These are phyloP conservation scores for Amaranthus tricolor DNA, from an alignment of 179 eudicot species.

Conservation along the genomic window DNA sequence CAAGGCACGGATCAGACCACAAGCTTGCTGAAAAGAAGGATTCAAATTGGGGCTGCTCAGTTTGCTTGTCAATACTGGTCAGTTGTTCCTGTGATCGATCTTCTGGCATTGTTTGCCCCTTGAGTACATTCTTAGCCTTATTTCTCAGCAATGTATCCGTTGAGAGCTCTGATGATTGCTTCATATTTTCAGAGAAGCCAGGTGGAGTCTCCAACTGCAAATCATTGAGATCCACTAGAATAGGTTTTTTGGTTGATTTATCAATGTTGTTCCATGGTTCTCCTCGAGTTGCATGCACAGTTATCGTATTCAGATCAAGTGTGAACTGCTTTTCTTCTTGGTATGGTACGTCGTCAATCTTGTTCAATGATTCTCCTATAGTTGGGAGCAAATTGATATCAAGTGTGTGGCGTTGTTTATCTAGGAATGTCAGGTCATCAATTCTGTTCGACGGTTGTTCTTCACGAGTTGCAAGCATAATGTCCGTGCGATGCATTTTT, in stretches of 20 bases:
- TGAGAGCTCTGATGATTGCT: conserved; percentile 27
- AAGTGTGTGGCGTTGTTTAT: neutral
- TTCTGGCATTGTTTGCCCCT: conserved; percentile 24
- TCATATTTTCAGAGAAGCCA: conserved; percentile 16
- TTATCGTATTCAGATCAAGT: neutral
- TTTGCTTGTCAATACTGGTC: neutral
- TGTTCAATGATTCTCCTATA: neutral
- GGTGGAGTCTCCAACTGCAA: conserved; percentile 26
- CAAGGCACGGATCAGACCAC: conserved; percentile 85
- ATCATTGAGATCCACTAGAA: conserved; percentile 18
- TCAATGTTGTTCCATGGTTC: too few species aligned
- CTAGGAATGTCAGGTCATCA: neutral
- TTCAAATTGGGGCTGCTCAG: conserved; percentile 27
- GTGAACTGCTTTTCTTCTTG: neutral
- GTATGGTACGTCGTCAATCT: neutral
- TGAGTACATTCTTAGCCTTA: conserved; percentile 18
- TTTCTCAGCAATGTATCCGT: neutral
- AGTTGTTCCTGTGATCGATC: conserved; percentile 13
- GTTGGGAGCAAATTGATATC: conserved; percentile 8
- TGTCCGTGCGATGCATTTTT: conserved; percentile 2
- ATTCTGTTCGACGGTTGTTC: neutral
- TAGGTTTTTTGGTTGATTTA: neutral
- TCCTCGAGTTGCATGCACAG: neutral
- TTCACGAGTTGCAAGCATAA: conserved; percentile 13
- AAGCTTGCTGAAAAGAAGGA: conserved; percentile 41